Percentiles rank a stretch among this genome's conserved stretches.
Evolutionary conservation across 78 protist genomes (phyloP).

Genomic region (Chrysochromulina tobinii): DNA sequence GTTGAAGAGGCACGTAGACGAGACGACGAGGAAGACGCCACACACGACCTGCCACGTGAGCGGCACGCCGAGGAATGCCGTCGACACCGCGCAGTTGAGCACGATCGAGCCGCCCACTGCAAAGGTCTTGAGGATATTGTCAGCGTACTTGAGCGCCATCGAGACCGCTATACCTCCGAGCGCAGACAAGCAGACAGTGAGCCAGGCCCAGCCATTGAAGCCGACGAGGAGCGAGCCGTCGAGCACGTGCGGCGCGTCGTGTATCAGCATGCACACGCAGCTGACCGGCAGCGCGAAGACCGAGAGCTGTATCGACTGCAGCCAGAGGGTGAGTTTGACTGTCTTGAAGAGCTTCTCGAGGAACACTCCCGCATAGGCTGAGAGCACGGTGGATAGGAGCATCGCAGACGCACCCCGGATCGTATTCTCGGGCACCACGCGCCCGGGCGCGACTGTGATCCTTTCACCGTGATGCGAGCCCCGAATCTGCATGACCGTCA

Average conservation of each 20-base stretch:
- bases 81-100: background rate
- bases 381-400: background rate
- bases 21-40: background rate
- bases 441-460: no score
- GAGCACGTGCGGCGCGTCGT: background rate
- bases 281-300: background rate
- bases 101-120: constrained; percentile 9
- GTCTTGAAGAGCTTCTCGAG: constrained; percentile 18
- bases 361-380: background rate
- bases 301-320: constrained; percentile 5
- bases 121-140: constrained; percentile 11
- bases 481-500: background rate
- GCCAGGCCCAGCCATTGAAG: background rate
- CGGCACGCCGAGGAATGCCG: background rate
- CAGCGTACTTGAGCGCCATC: constrained; percentile 22
- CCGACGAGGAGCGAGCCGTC: background rate
- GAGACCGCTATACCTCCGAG: background rate
- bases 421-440: no score
- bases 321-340: background rate
- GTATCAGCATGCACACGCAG: background rate
- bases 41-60: background rate
- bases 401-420: no score
- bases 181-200: background rate
- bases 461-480: no score
- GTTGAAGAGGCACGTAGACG: background rate